phyloP scores from a whole-genome alignment of 495 filamentous ascomycete species.

The Oidiodendron maius region DNA sequence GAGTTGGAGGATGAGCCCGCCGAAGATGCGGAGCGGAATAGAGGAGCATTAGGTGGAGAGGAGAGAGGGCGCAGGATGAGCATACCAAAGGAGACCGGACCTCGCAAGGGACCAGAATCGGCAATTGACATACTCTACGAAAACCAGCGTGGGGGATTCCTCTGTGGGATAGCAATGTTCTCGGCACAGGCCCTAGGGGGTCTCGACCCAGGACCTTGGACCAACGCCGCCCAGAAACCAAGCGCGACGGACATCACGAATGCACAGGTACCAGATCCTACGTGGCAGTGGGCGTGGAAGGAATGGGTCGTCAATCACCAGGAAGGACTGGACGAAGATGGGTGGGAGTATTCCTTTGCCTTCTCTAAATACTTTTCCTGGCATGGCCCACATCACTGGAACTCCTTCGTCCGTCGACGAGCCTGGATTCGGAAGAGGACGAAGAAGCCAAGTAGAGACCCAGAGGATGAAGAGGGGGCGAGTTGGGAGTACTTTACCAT shows the following conservation, averaged over 20 bases:
- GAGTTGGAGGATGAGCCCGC: constrained; percentile 18
- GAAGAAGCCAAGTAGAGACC: constrained; percentile 44
- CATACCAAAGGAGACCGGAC: constrained; percentile 8
- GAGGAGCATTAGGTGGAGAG: constrained; percentile 13
- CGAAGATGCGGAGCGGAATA: constrained; percentile 1
- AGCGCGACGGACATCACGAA: constrained; percentile 84
- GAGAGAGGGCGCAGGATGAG: constrained; percentile 11
- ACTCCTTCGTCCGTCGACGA: constrained; percentile 83
- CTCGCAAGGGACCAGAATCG: constrained; percentile 33
- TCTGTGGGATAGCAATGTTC: constrained; percentile 86
- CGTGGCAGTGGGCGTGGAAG: constrained; percentile 94
- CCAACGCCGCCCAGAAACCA: constrained; percentile 62
- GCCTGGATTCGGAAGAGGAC: constrained; percentile 84
- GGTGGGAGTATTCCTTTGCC: constrained; percentile 91
- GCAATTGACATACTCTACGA: constrained; percentile 89
- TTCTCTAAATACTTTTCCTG: constrained; percentile 73
- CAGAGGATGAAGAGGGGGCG: constrained; percentile 51
- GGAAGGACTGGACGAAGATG: constrained; percentile 81
- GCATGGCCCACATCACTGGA: constrained; percentile 90
- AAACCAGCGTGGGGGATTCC: constrained; percentile 78
- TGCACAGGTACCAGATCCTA: constrained; percentile 89
- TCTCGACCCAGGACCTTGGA: constrained; percentile 82
- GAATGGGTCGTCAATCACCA: constrained; percentile 92
- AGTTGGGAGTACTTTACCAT: constrained; percentile 87
- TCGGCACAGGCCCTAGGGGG: constrained; percentile 80